Conservation (phyloP, 116 monocot genomes). For the Phalaenopsis hybrid region DNA sequence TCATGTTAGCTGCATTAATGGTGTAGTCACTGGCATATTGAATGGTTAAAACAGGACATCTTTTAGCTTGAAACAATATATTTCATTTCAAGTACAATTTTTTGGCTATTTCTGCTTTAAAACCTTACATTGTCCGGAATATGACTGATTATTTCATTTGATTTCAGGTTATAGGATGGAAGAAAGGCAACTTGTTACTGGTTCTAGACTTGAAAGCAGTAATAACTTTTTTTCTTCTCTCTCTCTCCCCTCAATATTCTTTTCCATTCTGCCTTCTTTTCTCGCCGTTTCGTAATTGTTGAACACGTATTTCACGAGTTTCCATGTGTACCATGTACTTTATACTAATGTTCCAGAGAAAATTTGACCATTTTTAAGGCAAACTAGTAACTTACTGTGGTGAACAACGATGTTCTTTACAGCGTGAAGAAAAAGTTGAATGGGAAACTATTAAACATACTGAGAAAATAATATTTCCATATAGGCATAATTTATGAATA, state of each 20-base stretch:
- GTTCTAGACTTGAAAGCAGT: not conserved
- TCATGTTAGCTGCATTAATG: not conserved
- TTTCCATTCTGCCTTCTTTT: not conserved
- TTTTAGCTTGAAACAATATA: not conserved
- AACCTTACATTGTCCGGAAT: no score
- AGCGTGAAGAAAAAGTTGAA: no score
- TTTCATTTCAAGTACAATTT: no score
- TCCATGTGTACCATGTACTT: not conserved
- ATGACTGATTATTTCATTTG: not conserved
- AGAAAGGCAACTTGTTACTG: not conserved
- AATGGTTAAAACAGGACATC: not conserved
- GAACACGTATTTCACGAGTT: not conserved
- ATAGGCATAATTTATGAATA: no score
- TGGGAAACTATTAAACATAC: no score
- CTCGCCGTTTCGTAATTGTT: not conserved
- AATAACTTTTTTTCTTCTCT: not conserved
- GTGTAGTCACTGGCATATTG: not conserved
- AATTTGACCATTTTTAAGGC: not conserved
- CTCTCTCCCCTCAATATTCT: no score
- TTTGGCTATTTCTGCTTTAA: no score
- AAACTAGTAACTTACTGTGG: not conserved
- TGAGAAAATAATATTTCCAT: no score
- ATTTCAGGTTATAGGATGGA: constrained; percentile 10
- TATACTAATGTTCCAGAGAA: not conserved
- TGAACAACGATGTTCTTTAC: not conserved